phyloP scores from a whole-genome alignment of 148 eudicot genomes.

The Vaccinium corymbosum region DNA sequence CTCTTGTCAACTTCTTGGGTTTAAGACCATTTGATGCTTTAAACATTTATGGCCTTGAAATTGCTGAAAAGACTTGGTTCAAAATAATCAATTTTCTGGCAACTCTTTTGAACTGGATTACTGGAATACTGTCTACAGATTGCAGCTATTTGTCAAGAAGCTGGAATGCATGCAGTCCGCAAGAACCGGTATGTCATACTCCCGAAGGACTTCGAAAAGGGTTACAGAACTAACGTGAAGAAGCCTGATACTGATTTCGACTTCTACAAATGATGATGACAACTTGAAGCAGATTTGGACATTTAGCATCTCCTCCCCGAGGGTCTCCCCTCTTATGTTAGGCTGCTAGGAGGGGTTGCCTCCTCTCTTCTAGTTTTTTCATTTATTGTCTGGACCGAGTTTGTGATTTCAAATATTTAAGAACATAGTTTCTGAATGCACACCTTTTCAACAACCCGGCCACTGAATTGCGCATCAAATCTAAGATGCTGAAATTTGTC shows the following conservation, averaged over 20 bases:
- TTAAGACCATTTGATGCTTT: background rate
- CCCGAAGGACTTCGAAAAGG: constrained; percentile 90
- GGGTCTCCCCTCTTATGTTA: background rate
- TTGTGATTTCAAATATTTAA: background rate
- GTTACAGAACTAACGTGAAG: constrained; percentile 82
- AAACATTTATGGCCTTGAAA: background rate
- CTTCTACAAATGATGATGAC: constrained; percentile 67
- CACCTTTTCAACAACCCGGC: background rate
- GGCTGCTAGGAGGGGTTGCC: background rate
- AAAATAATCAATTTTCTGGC: background rate
- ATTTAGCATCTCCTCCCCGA: background rate
- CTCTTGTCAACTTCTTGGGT: background rate
- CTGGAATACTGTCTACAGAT: constrained; percentile 36
- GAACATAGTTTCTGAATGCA: background rate
- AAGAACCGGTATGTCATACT: constrained; percentile 85
- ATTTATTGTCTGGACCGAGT: too few relatives aligned
- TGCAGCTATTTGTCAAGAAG: constrained; percentile 75
- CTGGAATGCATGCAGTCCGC: constrained; percentile 81
- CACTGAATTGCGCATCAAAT: background rate
- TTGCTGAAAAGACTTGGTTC: background rate
- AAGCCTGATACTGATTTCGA: constrained; percentile 94
- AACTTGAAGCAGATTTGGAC: background rate
- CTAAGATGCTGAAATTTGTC: background rate
- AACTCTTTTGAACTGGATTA: too few relatives aligned
- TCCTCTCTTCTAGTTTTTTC: background rate